Percentiles rank a stretch among this genome's conserved stretches.
Conservation (phyloP, 495 filamentous ascomycete genomes). For the Trichoderma reesei region DNA sequence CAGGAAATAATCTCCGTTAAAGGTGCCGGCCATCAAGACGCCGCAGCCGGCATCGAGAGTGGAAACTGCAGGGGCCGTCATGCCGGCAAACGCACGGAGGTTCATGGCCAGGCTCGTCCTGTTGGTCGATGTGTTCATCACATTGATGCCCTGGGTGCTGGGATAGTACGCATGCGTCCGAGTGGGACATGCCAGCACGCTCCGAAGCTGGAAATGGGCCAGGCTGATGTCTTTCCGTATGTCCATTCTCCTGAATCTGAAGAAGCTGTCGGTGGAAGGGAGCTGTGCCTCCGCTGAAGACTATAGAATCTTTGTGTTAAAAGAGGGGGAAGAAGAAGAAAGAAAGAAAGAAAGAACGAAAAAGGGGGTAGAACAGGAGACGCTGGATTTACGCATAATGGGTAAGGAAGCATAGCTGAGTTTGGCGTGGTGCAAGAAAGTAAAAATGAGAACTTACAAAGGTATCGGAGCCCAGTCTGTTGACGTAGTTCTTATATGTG, state of each 20-base stretch:
- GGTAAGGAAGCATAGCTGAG: too few species aligned
- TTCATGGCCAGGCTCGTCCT: slow-evolving; percentile 49
- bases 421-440: background rate
- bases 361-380: too few species aligned
- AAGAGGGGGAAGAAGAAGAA: background rate
- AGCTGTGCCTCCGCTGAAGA: slow-evolving; percentile 23
- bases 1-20: slow-evolving; percentile 71
- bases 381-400: too few species aligned
- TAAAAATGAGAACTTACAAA: slow-evolving; percentile 22
- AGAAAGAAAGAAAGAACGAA: too few species aligned
- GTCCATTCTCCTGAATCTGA: slow-evolving; percentile 62
- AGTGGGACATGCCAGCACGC: slow-evolving; percentile 63
- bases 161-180: slow-evolving; percentile 74
- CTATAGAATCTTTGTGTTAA: slow-evolving; percentile 14
- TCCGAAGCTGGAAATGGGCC: slow-evolving; percentile 84
- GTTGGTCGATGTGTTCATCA: slow-evolving; percentile 42
- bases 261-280: slow-evolving; percentile 46
- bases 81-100: slow-evolving; percentile 37
- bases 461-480: slow-evolving; percentile 27
- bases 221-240: slow-evolving; percentile 53
- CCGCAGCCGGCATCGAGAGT: slow-evolving; percentile 58
- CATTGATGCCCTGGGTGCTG: slow-evolving; percentile 44
- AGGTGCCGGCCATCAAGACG: slow-evolving; percentile 69
- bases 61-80: slow-evolving; percentile 47
- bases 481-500: slow-evolving; percentile 52